Evolutionary conservation across 1,139 yeast species (phyloP).

Genomic region (Yamadazyma kanchanaburiensis): DNA sequence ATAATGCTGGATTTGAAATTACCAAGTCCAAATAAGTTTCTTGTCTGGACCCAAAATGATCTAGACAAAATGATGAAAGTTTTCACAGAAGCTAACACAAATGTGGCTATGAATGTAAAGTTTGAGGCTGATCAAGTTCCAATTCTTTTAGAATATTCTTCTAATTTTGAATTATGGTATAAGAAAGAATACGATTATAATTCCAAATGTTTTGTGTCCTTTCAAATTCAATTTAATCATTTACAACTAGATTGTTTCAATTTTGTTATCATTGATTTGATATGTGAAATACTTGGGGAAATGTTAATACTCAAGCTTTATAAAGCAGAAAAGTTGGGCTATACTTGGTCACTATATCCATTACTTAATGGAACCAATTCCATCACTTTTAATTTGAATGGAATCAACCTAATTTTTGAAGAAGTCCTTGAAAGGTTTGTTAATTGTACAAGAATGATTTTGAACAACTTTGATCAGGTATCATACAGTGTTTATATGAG

Average conservation of each 20-base stretch:
- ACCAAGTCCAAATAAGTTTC: slow-evolving; percentile 5
- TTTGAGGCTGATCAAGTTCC: slow-evolving; percentile 4
- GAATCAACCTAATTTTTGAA: slow-evolving; percentile 38
- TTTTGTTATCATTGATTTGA: slow-evolving; percentile 37
- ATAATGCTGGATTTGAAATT: no score
- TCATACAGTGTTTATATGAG: slow-evolving; percentile 35
- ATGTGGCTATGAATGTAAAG: slow-evolving; percentile 5
- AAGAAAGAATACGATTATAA: slow-evolving; percentile 25
- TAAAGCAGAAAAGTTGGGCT: slow-evolving; percentile 48
- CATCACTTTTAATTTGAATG: slow-evolving; percentile 47
- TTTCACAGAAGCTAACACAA: neutral
- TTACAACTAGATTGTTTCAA: slow-evolving; percentile 3
- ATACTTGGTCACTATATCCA: slow-evolving; percentile 52
- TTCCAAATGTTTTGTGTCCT: slow-evolving; percentile 33
- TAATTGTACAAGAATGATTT: slow-evolving; percentile 14
- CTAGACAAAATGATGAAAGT: slow-evolving; percentile 1
- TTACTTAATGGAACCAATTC: slow-evolving; percentile 50
- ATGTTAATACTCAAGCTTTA: slow-evolving; percentile 40
- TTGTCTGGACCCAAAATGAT: slow-evolving; percentile 4
- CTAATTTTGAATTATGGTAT: slow-evolving; percentile 49
- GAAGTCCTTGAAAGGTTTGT: slow-evolving; percentile 21
- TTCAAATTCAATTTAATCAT: slow-evolving; percentile 29
- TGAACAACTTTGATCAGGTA: slow-evolving; percentile 13
- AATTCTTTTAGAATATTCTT: slow-evolving; percentile 6
- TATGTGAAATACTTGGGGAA: slow-evolving; percentile 44